Evolutionary conservation across 78 protist species (phyloP), one percentile per base, ranked within the genome.

Genomic region (Dictyostelium discoideum): DNA sequence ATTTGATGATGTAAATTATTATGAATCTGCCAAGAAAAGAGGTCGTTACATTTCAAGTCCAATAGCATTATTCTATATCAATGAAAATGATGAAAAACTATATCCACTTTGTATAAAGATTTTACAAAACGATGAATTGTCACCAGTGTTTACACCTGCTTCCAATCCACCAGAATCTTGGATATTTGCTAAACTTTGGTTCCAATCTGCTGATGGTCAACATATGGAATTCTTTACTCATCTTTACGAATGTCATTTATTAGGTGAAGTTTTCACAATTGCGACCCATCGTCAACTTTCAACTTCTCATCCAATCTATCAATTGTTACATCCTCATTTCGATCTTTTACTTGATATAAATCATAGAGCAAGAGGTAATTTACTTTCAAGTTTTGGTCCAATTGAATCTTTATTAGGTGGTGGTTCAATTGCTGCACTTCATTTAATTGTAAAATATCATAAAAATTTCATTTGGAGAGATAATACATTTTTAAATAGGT

Each of bases 121-220:
- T 0, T 69, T 86, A 9, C 83, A 86, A 54, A 86, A 86, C 0
- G 74, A 74, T 48, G 50, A 32, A 14, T 40, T 46, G 8, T 86
- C 92, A 37, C 92, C 92, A 32, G 92, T 86, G 20, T 86, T 86
- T 11, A 32, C 92, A 3, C 92, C 92, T 18, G 37, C 37, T 26
- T 73, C 73, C 26, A 18, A 60, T 16, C 46, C 60, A 18, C 26
- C 40, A 2, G 92, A 72, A 50, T 74, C 81, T 18, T 86, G 92
- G 92, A 18, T 86, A 3, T 76, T 86, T n/a, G 84, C 92, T 18
- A 86, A 86, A 37, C 44, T 86, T 20, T 86, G 92, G 92, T 86
- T 86, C 54, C 92, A 86, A 74, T 86, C 92, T 50, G 92, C 92
- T 20, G 92, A 86, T 50, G 92, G 92, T 22, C 92, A 86, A 86